phyloP scores from a whole-genome alignment of 495 filamentous ascomycete species.

The Podospora comata region DNA sequence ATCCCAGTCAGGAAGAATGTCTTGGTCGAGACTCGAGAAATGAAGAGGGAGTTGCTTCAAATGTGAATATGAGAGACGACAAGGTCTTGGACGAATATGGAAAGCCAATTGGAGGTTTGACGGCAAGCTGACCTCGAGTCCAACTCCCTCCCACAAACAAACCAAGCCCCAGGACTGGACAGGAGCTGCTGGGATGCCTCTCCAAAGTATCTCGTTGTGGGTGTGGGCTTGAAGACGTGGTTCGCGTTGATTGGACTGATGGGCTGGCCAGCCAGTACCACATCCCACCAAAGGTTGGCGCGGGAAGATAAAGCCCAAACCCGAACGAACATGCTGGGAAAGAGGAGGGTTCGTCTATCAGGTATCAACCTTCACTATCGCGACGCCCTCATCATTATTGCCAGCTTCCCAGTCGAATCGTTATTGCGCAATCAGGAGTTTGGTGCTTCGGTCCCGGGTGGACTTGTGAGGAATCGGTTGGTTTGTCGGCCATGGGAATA shows the following conservation, averaged over 20 bases:
- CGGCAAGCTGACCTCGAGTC: slow-evolving; percentile 20
- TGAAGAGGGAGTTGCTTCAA: neutral
- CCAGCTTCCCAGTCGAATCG: neutral
- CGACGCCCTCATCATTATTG: slow-evolving; percentile 23
- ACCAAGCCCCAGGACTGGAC: slow-evolving; percentile 21
- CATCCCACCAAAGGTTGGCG: slow-evolving; percentile 33
- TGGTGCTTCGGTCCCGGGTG: neutral
- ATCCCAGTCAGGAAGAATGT: neutral
- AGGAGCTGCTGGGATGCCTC: slow-evolving; percentile 28
- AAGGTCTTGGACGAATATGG: neutral
- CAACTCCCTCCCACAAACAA: slow-evolving; percentile 9
- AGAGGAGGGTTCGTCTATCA: slow-evolving; percentile 14
- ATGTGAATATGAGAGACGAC: neutral
- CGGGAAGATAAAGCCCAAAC: slow-evolving; percentile 40
- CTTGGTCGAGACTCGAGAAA: neutral
- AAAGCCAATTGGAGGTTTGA: slow-evolving; percentile 3
- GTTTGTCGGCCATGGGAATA: neutral
- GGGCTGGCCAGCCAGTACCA: slow-evolving; percentile 31
- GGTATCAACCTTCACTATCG: slow-evolving; percentile 21
- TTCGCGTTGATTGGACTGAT: slow-evolving; percentile 38
- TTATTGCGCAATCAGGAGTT: slow-evolving; percentile 3
- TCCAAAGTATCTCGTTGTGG: slow-evolving; percentile 26
- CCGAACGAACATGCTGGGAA: slow-evolving; percentile 26
- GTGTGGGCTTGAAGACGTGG: slow-evolving; percentile 42
- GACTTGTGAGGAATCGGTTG: neutral